These are phyloP conservation scores for Cephaloascus albidus DNA, from an alignment of 805 yeast species.

Conservation along the genomic window DNA sequence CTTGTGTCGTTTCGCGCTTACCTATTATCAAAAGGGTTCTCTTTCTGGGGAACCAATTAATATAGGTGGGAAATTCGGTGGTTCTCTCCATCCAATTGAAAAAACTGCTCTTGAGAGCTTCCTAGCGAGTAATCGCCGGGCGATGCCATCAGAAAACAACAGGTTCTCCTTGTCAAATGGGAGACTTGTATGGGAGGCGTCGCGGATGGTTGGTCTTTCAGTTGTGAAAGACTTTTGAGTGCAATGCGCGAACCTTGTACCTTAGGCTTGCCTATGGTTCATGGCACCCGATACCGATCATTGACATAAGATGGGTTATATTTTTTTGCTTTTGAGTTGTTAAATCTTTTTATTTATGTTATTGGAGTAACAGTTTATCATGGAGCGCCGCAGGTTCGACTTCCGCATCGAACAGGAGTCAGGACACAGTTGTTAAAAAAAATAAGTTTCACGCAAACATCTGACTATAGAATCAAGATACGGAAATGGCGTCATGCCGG, in stretches of 20 bases:
- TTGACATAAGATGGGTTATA: conserved; percentile 33
- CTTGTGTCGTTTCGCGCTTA: conserved; percentile 38
- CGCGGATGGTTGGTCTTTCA: conserved; percentile 45
- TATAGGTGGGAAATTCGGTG: conserved; percentile 62
- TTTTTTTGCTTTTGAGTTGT: too few species aligned
- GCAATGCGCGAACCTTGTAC: conserved; percentile 44
- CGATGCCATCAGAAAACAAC: conserved; percentile 46
- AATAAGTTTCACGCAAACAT: too few species aligned
- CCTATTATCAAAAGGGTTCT: conserved; percentile 26
- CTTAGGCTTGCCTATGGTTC: conserved; percentile 2
- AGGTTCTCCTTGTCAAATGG: conserved; percentile 3
- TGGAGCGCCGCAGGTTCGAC: too few species aligned
- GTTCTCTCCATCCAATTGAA: conserved; percentile 35
- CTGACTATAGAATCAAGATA: too few species aligned
- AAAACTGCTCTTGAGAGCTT: conserved; percentile 46
- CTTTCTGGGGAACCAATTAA: conserved; percentile 5
- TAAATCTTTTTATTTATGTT: too few species aligned
- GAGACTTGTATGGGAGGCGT: conserved; percentile 39
- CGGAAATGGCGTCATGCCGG: too few species aligned
- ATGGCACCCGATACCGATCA: conserved; percentile 58
- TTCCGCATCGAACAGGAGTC: too few species aligned
- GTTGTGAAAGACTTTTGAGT: conserved; percentile 37
- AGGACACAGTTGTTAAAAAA: too few species aligned
- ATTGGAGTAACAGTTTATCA: too few species aligned
- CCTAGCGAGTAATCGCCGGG: conserved; percentile 52